These are phyloP conservation scores for Leccinum fibrillosum DNA, from an alignment of 768 basidiomycete species.

Conservation along the genomic window DNA sequence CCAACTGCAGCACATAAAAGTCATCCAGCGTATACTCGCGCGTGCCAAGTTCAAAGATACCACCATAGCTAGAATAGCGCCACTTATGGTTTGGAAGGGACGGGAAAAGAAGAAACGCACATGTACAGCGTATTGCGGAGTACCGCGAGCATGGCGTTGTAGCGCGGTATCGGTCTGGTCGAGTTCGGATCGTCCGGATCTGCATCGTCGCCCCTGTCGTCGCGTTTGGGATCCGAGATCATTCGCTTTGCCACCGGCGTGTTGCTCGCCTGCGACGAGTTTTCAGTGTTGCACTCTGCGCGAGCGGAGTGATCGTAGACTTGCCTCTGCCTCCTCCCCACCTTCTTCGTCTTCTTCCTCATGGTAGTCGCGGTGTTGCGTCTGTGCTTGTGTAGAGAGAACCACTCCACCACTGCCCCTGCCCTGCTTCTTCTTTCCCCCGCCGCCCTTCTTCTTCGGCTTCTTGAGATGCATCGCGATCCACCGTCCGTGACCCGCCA, in stretches of 20 bases:
- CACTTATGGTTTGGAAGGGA: not conserved
- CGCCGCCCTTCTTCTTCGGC: constrained; percentile 51
- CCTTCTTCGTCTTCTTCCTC: constrained; percentile 16
- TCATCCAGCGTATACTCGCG: constrained; percentile 90
- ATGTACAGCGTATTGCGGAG: constrained; percentile 83
- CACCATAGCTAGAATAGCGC: constrained; percentile 62
- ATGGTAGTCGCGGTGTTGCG: constrained; percentile 1
- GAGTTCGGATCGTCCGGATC: constrained; percentile 64
- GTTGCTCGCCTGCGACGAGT: not conserved
- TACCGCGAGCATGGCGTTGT: constrained; percentile 87
- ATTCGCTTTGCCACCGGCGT: not conserved
- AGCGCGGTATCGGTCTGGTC: constrained; percentile 67
- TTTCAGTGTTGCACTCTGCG: not conserved
- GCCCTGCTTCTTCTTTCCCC: constrained; percentile 40
- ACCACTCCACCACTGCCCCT: not conserved
- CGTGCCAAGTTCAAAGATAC: constrained; percentile 80
- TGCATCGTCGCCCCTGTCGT: constrained; percentile 33
- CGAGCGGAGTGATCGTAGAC: not conserved
- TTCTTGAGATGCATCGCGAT: constrained; percentile 65
- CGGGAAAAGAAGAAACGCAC: constrained; percentile 38
- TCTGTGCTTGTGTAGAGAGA: not conserved
- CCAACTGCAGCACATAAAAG: constrained; percentile 75
- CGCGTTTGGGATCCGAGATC: constrained; percentile 1
- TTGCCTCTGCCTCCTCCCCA: constrained; percentile 8
- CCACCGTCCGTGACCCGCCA: constrained; percentile 75